Percentiles rank a stretch among this genome's conserved stretches.
Conservation (phyloP, 805 yeast species). For the Saturnispora halmiae region DNA sequence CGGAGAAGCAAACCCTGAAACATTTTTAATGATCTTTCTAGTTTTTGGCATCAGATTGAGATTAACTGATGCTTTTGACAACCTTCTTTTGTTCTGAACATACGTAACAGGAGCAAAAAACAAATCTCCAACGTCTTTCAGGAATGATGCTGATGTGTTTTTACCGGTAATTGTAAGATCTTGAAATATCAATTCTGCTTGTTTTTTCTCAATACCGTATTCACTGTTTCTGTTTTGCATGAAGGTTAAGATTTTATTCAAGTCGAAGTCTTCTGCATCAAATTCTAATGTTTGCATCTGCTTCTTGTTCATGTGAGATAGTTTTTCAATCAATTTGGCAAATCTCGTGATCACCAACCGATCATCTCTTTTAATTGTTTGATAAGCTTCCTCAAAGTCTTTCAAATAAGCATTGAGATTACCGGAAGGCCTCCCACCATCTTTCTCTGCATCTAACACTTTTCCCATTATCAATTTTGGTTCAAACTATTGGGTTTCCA, state of each 20-base stretch:
- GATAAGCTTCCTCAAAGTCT: slow-evolving; percentile 5
- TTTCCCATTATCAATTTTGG: too few species aligned
- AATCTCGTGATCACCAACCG: slow-evolving; percentile 9
- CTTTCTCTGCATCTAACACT: too few species aligned
- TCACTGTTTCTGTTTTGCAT: slow-evolving; percentile 32
- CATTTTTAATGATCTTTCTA: slow-evolving; percentile 22
- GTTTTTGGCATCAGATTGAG: slow-evolving; percentile 13
- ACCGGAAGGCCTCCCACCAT: not conserved
- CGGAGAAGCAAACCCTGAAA: slow-evolving; percentile 29
- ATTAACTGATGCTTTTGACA: slow-evolving; percentile 2
- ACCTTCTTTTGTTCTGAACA: slow-evolving; percentile 7
- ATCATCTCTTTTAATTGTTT: not conserved
- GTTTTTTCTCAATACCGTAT: slow-evolving; percentile 35
- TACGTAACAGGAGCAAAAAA: slow-evolving; percentile 23
- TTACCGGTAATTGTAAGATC: slow-evolving; percentile 38
- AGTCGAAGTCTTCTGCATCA: slow-evolving; percentile 31
- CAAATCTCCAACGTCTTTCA: slow-evolving; percentile 37
- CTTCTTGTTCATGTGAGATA: slow-evolving; percentile 17
- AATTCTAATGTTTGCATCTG: slow-evolving; percentile 17
- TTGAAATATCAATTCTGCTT: slow-evolving; percentile 36
- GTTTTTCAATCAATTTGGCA: slow-evolving; percentile 13
- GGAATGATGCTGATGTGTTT: slow-evolving; percentile 37
- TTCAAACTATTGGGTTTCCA: too few species aligned
- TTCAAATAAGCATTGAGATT: not conserved
- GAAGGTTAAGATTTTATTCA: slow-evolving; percentile 29